A percentile compares a stretch with the other conserved stretches of the same genome.
These are phyloP conservation scores for Euryodendron excelsum DNA, from an alignment of 148 eudicot genomes.

Conservation along the genomic window DNA sequence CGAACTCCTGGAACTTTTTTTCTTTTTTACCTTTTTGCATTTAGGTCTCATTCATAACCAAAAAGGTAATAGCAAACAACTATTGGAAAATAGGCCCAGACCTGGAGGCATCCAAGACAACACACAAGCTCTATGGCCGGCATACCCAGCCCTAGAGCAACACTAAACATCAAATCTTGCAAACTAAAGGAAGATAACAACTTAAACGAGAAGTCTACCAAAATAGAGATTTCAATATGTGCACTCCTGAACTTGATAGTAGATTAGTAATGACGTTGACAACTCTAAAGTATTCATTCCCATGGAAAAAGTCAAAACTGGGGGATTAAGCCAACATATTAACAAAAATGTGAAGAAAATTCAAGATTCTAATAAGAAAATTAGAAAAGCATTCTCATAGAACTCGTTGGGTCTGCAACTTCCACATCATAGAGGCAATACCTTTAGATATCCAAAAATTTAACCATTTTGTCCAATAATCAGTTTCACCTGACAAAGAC, in stretches of 20 bases:
- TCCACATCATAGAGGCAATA: background rate
- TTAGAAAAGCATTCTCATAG: background rate
- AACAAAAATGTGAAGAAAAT: background rate
- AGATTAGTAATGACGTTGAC: background rate
- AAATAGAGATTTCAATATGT: background rate
- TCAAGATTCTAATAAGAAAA: background rate
- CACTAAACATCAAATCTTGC: background rate
- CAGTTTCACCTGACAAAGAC: background rate
- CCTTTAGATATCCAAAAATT: background rate
- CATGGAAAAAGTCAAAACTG: background rate
- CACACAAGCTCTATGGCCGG: background rate
- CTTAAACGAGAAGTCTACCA: background rate
- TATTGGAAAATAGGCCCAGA: slow-evolving; percentile 1
- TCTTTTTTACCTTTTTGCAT: background rate
- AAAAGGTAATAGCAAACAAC: background rate
- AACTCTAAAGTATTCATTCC: background rate
- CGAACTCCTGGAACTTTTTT: too few species aligned
- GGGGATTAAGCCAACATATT: background rate
- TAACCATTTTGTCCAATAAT: background rate
- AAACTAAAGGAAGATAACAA: background rate
- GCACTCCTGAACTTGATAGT: background rate
- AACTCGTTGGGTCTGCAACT: background rate
- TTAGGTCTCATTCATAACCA: background rate
- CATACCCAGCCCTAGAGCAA: background rate
- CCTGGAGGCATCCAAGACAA: background rate